Evolutionary conservation across 805 yeast species (phyloP), one percentile per base, ranked within the genome.

Genomic region (Kluyveromyces lactis): DNA sequence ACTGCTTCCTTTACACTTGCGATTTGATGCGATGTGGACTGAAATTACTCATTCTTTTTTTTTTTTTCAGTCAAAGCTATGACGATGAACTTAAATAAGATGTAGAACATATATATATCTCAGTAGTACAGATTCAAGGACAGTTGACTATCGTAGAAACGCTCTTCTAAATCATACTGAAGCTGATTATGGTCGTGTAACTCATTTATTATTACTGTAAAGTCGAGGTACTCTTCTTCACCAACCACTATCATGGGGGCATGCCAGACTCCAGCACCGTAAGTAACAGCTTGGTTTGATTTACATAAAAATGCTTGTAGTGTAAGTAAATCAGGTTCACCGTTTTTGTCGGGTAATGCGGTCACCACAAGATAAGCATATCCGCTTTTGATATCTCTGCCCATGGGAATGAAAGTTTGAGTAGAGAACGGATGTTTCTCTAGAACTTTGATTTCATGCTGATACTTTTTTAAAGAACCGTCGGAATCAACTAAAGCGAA

Each of bases 231-330:
- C 18, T 47, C 47, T 18, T 36, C 42, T 13, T 73, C 76, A 26
- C 79, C 81, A 8, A 86, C 58, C 2, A 86, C 90, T 17, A 90
- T 81, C 97, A 89, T 89, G 3, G 97, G 97, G 0, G 97, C 95
- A 57, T 89, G 97, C 97, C 97, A 89, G 4, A 81, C 38, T 35
- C 69, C 72, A 6, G 72, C 75, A 0, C 87, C 94, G 57, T 87
- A 87, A 0, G 96, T 89, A 3, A 89, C 86, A 0, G 95, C 84
- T 54, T 87, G 95, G 56, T 84, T 80, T 0, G 95, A 95, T 40
- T 64, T 71, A 47, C 89, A 85, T 4, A 76, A 48, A 51, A 87
- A 89, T 0, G 95, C 95, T 47, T 66, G 70, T 9, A 80, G 51
- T 0, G 73, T 62, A 2, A 62, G 48, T n/a, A 74, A 71, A 49